A percentile compares a stretch with the other conserved stretches of the same genome.
phyloP scores from a whole-genome alignment of 306 rosid genomes.

The Cercis canadensis region DNA sequence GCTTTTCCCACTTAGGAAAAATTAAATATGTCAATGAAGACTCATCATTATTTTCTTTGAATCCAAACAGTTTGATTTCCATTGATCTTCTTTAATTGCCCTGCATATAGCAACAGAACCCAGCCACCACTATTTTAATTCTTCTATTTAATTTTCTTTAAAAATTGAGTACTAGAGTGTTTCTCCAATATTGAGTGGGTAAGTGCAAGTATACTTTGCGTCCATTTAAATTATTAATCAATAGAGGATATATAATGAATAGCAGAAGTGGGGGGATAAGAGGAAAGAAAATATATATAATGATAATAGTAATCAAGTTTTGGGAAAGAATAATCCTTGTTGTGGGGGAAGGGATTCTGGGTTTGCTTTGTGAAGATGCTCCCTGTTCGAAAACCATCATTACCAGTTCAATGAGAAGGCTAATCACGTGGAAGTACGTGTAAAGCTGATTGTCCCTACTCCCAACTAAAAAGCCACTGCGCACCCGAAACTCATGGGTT shows the following conservation, averaged over 20 bases:
- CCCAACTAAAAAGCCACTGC: conserved; percentile 50
- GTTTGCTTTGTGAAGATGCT: conserved; percentile 46
- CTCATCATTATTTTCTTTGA: conserved; percentile 33
- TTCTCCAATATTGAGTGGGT: not conserved
- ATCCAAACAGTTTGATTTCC: conserved; percentile 32
- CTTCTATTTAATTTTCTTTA: not conserved
- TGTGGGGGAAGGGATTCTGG: conserved; percentile 36
- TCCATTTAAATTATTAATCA: conserved; percentile 1
- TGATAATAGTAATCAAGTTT: conserved; percentile 50
- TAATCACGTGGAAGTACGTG: conserved; percentile 67
- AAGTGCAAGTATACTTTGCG: conserved; percentile 18
- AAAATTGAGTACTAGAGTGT: not conserved
- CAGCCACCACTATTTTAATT: not conserved
- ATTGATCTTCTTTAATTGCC: not conserved
- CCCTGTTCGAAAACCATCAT: conserved; percentile 49
- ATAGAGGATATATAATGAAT: not conserved
- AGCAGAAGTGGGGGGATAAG: conserved; percentile 39
- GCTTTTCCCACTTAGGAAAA: conserved; percentile 39
- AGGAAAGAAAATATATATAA: conserved; percentile 36
- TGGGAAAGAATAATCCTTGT: conserved; percentile 48
- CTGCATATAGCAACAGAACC: conserved; percentile 1
- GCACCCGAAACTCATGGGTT: conserved; percentile 60
- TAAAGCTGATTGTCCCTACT: conserved; percentile 58
- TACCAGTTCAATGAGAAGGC: conserved; percentile 49
- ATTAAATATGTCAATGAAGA: conserved; percentile 30